These are phyloP conservation scores for Phytophthora pluvialis DNA, from an alignment of 352 stramenopile species.

Conservation along the genomic window DNA sequence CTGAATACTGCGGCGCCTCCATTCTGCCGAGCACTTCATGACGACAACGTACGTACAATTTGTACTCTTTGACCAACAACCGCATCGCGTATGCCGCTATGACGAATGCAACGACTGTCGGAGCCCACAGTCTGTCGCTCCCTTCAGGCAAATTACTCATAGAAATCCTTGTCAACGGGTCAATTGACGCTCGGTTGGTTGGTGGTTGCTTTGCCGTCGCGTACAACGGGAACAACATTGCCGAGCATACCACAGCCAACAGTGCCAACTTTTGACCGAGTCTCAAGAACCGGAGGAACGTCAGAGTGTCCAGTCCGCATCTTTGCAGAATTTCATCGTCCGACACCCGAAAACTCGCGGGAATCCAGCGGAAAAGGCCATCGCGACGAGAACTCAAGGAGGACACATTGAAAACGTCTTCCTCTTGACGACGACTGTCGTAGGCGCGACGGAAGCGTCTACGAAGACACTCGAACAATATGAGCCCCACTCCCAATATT, in stretches of 20 bases:
- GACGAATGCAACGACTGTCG: constrained; percentile 57
- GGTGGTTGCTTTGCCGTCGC: constrained; percentile 46
- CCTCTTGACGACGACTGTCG: constrained; percentile 48
- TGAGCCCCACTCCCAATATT: constrained; percentile 48
- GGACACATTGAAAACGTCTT: constrained; percentile 41
- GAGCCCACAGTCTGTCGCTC: constrained; percentile 69
- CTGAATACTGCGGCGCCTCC: constrained; percentile 73
- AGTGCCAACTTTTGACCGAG: constrained; percentile 74
- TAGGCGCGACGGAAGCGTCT: constrained; percentile 62
- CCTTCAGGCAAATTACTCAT: constrained; percentile 75
- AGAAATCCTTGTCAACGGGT: constrained; percentile 68
- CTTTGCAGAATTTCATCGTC: constrained; percentile 73
- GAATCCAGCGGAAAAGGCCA: constrained; percentile 63
- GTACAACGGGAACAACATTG: constrained; percentile 73
- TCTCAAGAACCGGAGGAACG: constrained; percentile 72
- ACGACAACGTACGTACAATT: constrained; percentile 60
- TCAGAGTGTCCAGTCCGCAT: constrained; percentile 80
- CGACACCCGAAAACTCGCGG: constrained; percentile 41
- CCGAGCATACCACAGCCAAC: constrained; percentile 62
- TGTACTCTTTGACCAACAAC: constrained; percentile 68
- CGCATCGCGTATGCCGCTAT: constrained; percentile 64
- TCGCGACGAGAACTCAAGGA: constrained; percentile 2
- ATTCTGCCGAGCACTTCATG: constrained; percentile 63
- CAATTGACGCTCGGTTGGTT: constrained; percentile 35
- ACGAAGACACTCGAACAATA: constrained; percentile 71